Evolutionary conservation across 2,329 filamentous ascomycete species (phyloP), one percentile per base, ranked within the genome.

Genomic region (Pestalotiopsis sp.): DNA sequence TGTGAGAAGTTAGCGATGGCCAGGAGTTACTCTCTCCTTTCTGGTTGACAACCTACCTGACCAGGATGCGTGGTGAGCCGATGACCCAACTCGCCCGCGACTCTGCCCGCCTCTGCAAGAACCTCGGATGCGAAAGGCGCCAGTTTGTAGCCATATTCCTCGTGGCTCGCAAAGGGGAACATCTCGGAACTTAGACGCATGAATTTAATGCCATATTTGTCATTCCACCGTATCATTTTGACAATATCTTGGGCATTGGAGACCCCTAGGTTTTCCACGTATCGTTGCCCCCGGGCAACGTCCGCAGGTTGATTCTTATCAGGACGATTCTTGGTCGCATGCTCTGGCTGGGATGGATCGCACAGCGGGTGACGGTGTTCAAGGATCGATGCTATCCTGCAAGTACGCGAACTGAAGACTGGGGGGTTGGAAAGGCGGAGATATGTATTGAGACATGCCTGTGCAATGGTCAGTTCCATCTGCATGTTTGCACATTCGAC

Each of bases 111-210:
- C 72, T 95, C 91, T 2, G 88, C 91, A 11, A 98, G 84, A 0
- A 88, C 90, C 14, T 94, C 91, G 0, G 92, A 89, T 0, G 95
- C 95, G 78, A 98, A 98, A 0, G 93, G 91, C 0, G 90, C 91
- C 13, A 98, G 85, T 73, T 89, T 92, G 79, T 98, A 98, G 0
- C 95, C 95, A 72, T 97, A 92, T 70, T 93, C 92, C 27, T 88
- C 87, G 75, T 98, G 95, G 72, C 93, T 97, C 1, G 95, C 95
- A 78, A 98, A 98, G 0, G 95, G 95, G 72, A 98, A 98, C 93
- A 98, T 98, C 74, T 98, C 95, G 67, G 93, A 97, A 73, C 93
- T 97, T 23, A 98, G 84, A 1, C 95, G 89, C 88, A 98, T 89
- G 78, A 98, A 98, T 73, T 90, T 95, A 80, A 98, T 98, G 52